Evolutionary conservation across 108 stramenopile genomes (phyloP).

Genomic region (Aurantiochytrium sp.): DNA sequence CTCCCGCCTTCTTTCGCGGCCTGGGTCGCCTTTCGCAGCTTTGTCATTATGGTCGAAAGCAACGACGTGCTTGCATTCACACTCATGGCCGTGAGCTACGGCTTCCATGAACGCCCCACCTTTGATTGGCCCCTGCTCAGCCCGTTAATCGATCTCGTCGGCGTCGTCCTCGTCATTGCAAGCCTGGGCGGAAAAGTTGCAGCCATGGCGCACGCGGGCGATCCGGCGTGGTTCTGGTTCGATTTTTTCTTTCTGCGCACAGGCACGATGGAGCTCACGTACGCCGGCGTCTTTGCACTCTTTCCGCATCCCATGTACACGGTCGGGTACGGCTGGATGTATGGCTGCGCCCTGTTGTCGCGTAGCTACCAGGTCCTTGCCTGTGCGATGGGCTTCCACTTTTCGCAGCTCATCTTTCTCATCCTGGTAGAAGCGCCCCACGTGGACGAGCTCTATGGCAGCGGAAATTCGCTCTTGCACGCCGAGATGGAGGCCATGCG

Average conservation of each 20-base stretch:
- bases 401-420: background rate
- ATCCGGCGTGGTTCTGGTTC: background rate
- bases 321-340: constrained; percentile 1
- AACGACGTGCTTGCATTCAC: constrained; percentile 8
- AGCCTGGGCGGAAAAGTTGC: background rate
- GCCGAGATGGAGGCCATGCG: background rate
- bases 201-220: background rate
- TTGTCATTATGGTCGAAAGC: constrained; percentile 1
- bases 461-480: background rate
- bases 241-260: constrained; percentile 14
- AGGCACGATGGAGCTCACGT: background rate
- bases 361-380: background rate
- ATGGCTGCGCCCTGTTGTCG: background rate
- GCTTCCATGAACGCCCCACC: background rate
- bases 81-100: background rate
- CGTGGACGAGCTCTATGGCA: background rate
- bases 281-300: background rate
- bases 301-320: constrained; percentile 13
- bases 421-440: background rate
- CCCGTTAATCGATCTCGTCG: background rate
- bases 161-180: background rate
- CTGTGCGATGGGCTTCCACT: constrained; percentile 11
- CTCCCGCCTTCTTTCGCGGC: constrained; percentile 10
- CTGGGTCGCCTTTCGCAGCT: constrained; percentile 8
- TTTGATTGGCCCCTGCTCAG: background rate